Conservation (phyloP, 768 basidiomycete species). For the Lactarius tabidus region DNA sequence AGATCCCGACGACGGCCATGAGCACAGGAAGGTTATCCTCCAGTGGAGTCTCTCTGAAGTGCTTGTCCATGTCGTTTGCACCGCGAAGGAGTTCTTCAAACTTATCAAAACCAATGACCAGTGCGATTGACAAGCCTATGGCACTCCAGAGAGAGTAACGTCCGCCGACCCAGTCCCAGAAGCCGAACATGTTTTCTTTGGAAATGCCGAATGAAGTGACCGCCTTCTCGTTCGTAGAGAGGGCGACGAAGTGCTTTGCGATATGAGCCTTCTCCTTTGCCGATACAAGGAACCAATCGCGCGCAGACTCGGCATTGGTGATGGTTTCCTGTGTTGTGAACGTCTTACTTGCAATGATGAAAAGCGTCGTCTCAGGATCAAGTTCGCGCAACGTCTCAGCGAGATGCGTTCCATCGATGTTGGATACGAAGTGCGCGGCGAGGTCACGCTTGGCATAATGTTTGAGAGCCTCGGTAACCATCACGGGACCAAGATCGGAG, state of each 20-base stretch:
- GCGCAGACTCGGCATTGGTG: constrained; percentile 93
- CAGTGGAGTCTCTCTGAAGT: constrained; percentile 85
- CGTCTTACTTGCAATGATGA: constrained; percentile 98
- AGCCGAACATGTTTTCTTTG: constrained; percentile 94
- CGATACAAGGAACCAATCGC: constrained; percentile 85
- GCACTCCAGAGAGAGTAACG: constrained; percentile 98
- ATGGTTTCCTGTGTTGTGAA: constrained; percentile 99
- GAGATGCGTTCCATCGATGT: constrained; percentile 97
- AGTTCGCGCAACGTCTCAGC: constrained; percentile 79
- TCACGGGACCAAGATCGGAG: constrained; percentile 95
- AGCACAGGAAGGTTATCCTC: constrained; percentile 91
- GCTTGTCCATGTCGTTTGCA: constrained; percentile 97
- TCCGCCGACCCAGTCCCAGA: constrained; percentile 99
- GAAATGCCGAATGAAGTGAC: constrained; percentile 93
- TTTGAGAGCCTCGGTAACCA: constrained; percentile 98
- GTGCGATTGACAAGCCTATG: constrained; percentile 91
- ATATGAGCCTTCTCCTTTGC: constrained; percentile 90
- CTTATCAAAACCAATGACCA: constrained; percentile 91
- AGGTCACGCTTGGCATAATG: constrained; percentile 87
- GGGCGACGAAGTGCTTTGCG: constrained; percentile 97
- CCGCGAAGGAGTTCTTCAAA: constrained; percentile 87
- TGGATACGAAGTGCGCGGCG: constrained; percentile 85
- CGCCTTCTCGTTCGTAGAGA: constrained; percentile 93
- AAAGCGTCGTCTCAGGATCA: constrained; percentile 89
- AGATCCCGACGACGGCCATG: constrained; percentile 85